Evolutionary conservation across 2,329 filamentous ascomycete genomes (phyloP), one percentile per base, ranked within the genome.

Genomic region (Huntiella moniliformis): DNA sequence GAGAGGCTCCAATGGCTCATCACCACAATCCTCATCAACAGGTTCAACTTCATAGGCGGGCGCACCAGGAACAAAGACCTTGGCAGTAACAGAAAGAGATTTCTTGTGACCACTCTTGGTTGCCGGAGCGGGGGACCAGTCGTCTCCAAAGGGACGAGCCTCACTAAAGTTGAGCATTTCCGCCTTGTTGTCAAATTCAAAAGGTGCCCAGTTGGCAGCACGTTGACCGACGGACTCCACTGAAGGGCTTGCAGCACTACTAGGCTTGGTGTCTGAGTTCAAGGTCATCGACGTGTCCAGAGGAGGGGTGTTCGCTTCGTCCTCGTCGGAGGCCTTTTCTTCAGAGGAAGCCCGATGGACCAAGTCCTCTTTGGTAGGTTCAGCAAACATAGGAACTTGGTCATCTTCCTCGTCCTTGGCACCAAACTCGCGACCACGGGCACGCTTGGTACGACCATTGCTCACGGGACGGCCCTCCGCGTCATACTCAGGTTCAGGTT

Each of bases 371-470:
- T 50, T 48, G 4, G 45, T 39, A 11, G 67, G 68, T 44, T 74
- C 67, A 6, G 84, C 83, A 58, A 92, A 93, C 44, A 75, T 67
- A 16, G 82, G 79, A 17, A 88, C 76, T 42, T 79, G 73, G 54
- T 92, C 78, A 13, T 74, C 79, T 54, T 82, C 77, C 44, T 70
- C 73, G 13, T 68, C 72, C 3, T 34, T 45, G 11, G 39, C 28
- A 32, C 48, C 48, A 35, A 50, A 50, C 33, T 44, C 48, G 39
- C 62, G 68, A 49, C 74, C 76, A 53, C 77, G 76, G 51, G 75
- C 76, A 57, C 86, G 77, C 67, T 94, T 95, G 56, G 77, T 66
- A 36, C 84, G 76, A 16, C 74, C 75, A 49, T 79, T 73, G 47
- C 82, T 74, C n/a, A 47, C 46, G 7, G 67, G 68, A 15, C 71